Evolutionary conservation across 257 asterid genomes (phyloP), one percentile per base, ranked within the genome.

Genomic region (Jacaranda mimosifolia): DNA sequence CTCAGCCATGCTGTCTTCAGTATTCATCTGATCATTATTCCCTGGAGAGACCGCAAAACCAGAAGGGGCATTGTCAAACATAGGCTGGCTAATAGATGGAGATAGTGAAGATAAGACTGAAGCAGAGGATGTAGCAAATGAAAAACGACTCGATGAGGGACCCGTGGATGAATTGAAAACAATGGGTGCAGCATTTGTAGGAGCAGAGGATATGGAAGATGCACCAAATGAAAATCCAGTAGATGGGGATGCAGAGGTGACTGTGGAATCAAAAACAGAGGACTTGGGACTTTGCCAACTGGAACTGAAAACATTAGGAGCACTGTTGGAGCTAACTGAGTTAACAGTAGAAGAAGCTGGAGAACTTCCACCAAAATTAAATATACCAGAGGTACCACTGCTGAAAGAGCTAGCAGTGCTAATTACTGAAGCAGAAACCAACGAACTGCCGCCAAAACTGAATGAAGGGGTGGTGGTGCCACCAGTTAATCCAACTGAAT

Each of bases 1-100:
- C 86, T 91, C 97, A 0, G 93, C 97, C 97, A 92, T 92, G 86
- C 93, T 90, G 87, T 89, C 97, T 81, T 92, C 97, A 9, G 82
- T 83, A 73, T 51, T 83, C 96, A 89, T 92, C 59, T 83, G 96
- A 77, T 74, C 85, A 77, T 71, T 78, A 73, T 89, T 92, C 55
- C 87, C 90, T 12, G 85, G 77, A 46, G 87, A 7, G 17, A 86
- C 78, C 67, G 76, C 68, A 77, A 87, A 74, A 38, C 85, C 73
- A 73, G 85, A 51, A 36, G 66, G 0, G 4, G 85, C 62, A 73
- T 63, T 77, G 26, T 85, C 86, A 79, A 86, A 85, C 38, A 70
- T 69, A 4, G 86, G 79, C 46, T 62, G 77, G 4, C 67, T 15
- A 48, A 64, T 48, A 51, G 82, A 70, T 9, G 57, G 80, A 2